phyloP scores from a whole-genome alignment of 148 eudicot species.

The Simmondsia chinensis region DNA sequence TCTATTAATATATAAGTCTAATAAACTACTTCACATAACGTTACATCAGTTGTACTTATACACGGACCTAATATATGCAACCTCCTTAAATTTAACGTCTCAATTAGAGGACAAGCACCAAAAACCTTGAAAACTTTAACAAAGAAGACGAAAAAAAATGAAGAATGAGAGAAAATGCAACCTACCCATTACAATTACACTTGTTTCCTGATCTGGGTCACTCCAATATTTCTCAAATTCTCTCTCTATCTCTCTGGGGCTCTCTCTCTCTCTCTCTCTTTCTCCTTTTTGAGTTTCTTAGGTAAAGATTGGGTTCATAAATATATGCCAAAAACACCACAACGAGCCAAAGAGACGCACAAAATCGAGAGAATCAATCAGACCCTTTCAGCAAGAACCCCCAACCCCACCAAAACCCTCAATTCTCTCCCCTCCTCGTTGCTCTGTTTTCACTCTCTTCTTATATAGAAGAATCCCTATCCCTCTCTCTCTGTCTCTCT shows the following conservation, averaged over 20 bases:
- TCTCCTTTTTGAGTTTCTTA: background rate
- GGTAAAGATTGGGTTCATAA: too few relatives aligned
- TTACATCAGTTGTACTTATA: too few relatives aligned
- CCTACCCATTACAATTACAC: slow-evolving; percentile 23
- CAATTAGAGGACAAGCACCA: background rate
- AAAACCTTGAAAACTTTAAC: background rate
- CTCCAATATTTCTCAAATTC: background rate
- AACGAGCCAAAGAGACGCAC: too few relatives aligned
- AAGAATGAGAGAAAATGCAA: slow-evolving; percentile 9
- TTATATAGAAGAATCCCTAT: too few relatives aligned
- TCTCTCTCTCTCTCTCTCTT: background rate
- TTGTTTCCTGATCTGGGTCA: slow-evolving; percentile 19
- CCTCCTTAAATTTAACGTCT: background rate
- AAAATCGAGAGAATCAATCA: too few relatives aligned
- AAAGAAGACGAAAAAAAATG: background rate
- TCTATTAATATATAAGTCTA: too few relatives aligned
- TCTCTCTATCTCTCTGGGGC: background rate
- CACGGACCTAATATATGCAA: background rate
- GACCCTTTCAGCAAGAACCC: too few relatives aligned
- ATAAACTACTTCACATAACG: too few relatives aligned
- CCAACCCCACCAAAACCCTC: too few relatives aligned
- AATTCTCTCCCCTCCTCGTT: too few relatives aligned
- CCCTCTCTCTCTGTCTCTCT: background rate
- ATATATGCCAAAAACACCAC: too few relatives aligned
- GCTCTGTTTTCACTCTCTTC: too few relatives aligned